phyloP scores from a whole-genome alignment of 306 rosid genomes.

The Acacia confusa region DNA sequence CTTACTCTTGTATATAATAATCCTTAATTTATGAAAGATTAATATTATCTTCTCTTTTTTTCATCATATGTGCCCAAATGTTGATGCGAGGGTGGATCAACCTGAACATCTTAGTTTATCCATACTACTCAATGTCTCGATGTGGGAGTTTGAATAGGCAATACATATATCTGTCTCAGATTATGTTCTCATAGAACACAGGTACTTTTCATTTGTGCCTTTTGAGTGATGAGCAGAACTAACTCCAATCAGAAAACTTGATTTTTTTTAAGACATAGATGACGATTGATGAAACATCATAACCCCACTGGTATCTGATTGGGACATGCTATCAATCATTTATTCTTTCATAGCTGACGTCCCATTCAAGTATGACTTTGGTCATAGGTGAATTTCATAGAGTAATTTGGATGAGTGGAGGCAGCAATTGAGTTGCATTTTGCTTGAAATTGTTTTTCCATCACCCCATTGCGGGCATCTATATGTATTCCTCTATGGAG shows the following conservation, averaged over 20 bases:
- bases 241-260: conserved; percentile 17
- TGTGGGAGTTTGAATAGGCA: neutral
- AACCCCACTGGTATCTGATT: neutral
- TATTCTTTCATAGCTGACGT: conserved; percentile 14
- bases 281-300: neutral
- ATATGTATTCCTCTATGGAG: neutral
- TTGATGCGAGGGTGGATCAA: neutral
- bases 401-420: neutral
- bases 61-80: neutral
- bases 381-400: neutral
- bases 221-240: neutral
- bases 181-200: neutral
- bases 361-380: neutral
- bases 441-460: neutral
- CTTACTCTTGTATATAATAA: neutral
- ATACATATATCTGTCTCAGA: neutral
- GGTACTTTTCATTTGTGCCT: neutral
- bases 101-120: neutral
- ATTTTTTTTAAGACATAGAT: conserved; percentile 21
- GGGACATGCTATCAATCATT: neutral
- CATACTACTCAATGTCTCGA: neutral
- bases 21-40: neutral
- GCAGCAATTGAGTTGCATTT: neutral
- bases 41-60: neutral
- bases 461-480: neutral